Evolutionary conservation across 768 basidiomycete genomes (phyloP).

Genomic region (Clavaria fumosa): DNA sequence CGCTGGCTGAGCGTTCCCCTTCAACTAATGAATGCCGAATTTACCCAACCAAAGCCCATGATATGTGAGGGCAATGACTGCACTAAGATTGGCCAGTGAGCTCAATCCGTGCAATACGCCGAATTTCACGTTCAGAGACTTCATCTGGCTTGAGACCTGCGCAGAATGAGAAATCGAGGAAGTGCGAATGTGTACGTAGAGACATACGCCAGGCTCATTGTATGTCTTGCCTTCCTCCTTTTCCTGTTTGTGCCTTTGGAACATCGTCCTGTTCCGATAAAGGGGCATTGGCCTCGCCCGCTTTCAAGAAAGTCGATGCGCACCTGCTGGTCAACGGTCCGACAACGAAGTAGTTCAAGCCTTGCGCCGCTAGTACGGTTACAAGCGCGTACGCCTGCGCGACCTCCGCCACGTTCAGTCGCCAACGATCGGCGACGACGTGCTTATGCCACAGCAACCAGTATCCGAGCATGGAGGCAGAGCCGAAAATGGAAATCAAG

Average conservation of each 20-base stretch:
- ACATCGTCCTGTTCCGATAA: slow-evolving; percentile 49
- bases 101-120: slow-evolving; percentile 53
- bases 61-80: slow-evolving; percentile 44
- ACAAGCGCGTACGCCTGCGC: slow-evolving; percentile 46
- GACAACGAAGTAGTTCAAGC: slow-evolving; percentile 50
- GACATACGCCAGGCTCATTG: slow-evolving; percentile 45
- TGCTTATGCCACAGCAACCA: slow-evolving; percentile 46
- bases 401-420: slow-evolving; percentile 41
- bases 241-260: slow-evolving; percentile 55
- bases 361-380: slow-evolving; percentile 31
- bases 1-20: slow-evolving; percentile 4
- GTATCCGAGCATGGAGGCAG: slow-evolving; percentile 36
- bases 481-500: slow-evolving; percentile 36
- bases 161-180: neutral
- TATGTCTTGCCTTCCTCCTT: slow-evolving; percentile 57
- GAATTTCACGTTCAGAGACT: slow-evolving; percentile 51
- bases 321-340: slow-evolving; percentile 61
- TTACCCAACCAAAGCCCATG: slow-evolving; percentile 62
- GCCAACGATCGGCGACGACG: slow-evolving; percentile 31
- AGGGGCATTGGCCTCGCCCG: neutral
- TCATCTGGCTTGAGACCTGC: slow-evolving; percentile 56
- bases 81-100: slow-evolving; percentile 46
- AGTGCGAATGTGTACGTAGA: neutral
- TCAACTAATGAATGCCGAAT: slow-evolving; percentile 28
- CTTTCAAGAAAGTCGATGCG: slow-evolving; percentile 12